These are phyloP conservation scores for Heritiera fomes DNA, from an alignment of 345 rosid genomes.

Conservation along the genomic window DNA sequence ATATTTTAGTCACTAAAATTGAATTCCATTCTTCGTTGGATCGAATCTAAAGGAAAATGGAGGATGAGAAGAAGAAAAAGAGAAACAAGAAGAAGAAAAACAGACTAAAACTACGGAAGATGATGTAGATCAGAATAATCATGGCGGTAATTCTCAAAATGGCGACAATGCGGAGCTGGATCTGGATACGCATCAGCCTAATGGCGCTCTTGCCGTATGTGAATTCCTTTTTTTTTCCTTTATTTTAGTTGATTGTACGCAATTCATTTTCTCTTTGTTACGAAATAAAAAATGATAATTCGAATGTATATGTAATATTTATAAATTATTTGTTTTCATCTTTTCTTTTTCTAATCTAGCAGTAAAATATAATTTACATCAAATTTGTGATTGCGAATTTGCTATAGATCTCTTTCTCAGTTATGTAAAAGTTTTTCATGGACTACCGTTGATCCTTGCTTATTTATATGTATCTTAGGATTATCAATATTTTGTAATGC, in stretches of 20 bases:
- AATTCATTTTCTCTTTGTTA: not conserved
- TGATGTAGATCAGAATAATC: conserved; percentile 29
- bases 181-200: conserved; percentile 25
- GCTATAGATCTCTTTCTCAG: not conserved
- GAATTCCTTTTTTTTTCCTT: not conserved
- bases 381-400: not conserved
- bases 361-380: too few relatives aligned
- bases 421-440: too few relatives aligned
- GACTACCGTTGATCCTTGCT: too few relatives aligned
- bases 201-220: conserved; percentile 45
- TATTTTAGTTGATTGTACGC: not conserved
- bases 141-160: conserved; percentile 33
- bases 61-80: conserved; percentile 66
- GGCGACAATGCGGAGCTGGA: conserved; percentile 25
- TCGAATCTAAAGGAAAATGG: conserved; percentile 38
- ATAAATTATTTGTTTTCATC: not conserved
- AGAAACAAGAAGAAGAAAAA: conserved; percentile 68
- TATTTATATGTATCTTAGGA: not conserved
- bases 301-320: not conserved
- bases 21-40: not conserved
- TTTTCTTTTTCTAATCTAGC: not conserved
- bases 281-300: not conserved
- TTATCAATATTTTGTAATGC: not conserved
- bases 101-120: conserved; percentile 39
- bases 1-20: too few relatives aligned